A percentile compares a stretch with the other conserved stretches of the same genome.
phyloP scores from a whole-genome alignment of 345 rosid species.

The Excoecaria cochinchinensis region DNA sequence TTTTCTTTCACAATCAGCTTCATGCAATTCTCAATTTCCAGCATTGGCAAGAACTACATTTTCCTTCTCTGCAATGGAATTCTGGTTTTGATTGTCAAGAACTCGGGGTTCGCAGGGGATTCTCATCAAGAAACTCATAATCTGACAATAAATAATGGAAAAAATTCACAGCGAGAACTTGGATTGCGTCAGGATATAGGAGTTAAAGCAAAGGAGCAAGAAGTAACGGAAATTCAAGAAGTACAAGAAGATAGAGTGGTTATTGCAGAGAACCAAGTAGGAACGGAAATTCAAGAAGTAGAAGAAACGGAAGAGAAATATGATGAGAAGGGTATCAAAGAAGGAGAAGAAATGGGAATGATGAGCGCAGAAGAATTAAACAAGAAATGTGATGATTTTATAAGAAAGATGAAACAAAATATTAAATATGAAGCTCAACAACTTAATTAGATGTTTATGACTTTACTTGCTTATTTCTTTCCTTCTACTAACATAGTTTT shows the following conservation, averaged over 20 bases:
- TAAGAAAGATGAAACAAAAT: slow-evolving; percentile 47
- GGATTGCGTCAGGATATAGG: slow-evolving; percentile 9
- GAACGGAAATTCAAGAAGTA: too few relatives aligned
- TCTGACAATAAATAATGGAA: not conserved
- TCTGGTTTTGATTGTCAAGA: slow-evolving; percentile 44
- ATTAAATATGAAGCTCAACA: slow-evolving; percentile 24
- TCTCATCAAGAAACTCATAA: slow-evolving; percentile 12
- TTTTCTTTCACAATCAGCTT: slow-evolving; percentile 19
- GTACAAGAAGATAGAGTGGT: not conserved
- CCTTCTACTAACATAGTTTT: not conserved
- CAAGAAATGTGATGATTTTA: slow-evolving; percentile 70
- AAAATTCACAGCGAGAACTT: slow-evolving; percentile 8
- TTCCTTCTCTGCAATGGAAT: slow-evolving; percentile 76
- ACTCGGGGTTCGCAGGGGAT: slow-evolving; percentile 36
- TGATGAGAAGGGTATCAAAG: not conserved
- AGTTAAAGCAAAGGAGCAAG: slow-evolving; percentile 18
- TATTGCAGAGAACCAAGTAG: too few relatives aligned
- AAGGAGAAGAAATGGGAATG: slow-evolving; percentile 15
- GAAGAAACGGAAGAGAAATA: too few relatives aligned
- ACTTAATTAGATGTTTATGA: not conserved
- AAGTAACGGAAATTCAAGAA: not conserved
- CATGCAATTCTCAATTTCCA: slow-evolving; percentile 20
- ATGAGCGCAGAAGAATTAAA: slow-evolving; percentile 59
- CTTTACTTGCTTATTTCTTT: not conserved
- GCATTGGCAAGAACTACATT: slow-evolving; percentile 53